Conservation (phyloP, 2,329 filamentous ascomycete species). For the Aspergillus udagawae region DNA sequence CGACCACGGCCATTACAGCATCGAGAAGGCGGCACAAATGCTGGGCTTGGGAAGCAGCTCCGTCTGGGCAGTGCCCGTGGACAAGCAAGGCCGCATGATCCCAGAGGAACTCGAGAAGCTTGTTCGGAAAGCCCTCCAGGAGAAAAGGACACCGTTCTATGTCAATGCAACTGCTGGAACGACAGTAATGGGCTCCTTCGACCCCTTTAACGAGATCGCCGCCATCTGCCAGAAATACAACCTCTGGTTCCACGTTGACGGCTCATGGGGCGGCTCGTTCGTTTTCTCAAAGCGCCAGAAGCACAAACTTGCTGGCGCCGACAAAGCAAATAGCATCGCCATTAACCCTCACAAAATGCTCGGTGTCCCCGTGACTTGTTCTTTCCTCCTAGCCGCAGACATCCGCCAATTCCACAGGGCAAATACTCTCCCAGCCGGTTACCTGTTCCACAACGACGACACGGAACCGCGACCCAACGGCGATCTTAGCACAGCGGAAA, state of each 20-base stretch:
- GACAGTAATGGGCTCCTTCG: slow-evolving; percentile 85
- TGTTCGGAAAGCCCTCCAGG: slow-evolving; percentile 57
- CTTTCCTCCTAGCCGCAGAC: slow-evolving; percentile 78
- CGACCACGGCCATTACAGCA: slow-evolving; percentile 85
- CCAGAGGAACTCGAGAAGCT: slow-evolving; percentile 60
- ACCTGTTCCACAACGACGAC: slow-evolving; percentile 66
- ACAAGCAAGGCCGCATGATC: slow-evolving; percentile 68
- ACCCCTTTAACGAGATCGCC: slow-evolving; percentile 69
- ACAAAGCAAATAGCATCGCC: slow-evolving; percentile 75
- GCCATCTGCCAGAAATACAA: slow-evolving; percentile 65
- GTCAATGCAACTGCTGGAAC: slow-evolving; percentile 95
- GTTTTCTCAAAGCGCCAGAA: slow-evolving; percentile 67
- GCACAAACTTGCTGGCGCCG: slow-evolving; percentile 63
- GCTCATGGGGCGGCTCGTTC: slow-evolving; percentile 81
- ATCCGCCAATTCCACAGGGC: slow-evolving; percentile 72
- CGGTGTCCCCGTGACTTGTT: slow-evolving; percentile 83
- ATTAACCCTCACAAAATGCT: slow-evolving; percentile 98
- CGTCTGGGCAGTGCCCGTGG: slow-evolving; percentile 72
- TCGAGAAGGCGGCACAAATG: slow-evolving; percentile 92
- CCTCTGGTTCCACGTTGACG: slow-evolving; percentile 92
- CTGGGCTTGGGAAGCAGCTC: slow-evolving; percentile 74
- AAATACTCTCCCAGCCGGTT: slow-evolving; percentile 83
- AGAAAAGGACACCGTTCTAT: slow-evolving; percentile 81
- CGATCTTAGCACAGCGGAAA: slow-evolving; percentile 7
- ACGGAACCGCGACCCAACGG: slow-evolving; percentile 32